These are phyloP conservation scores for Acidiella bohemica DNA, from an alignment of 495 filamentous ascomycete species.

Conservation along the genomic window DNA sequence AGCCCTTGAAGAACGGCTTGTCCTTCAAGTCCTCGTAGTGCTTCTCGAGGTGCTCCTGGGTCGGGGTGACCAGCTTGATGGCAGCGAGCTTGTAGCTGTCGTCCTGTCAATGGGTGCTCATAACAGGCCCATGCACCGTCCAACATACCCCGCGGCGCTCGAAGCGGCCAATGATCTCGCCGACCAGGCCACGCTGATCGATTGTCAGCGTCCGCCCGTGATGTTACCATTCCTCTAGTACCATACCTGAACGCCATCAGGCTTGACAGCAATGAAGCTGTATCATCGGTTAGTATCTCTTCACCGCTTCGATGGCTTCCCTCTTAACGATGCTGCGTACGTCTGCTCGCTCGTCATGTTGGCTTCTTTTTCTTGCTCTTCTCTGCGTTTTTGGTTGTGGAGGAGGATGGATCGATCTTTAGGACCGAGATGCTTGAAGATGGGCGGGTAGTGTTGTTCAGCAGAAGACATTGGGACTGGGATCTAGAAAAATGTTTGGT, in stretches of 20 bases:
- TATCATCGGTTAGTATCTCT: slow-evolving; percentile 4
- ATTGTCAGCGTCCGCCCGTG: no score
- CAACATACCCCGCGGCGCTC: slow-evolving; percentile 83
- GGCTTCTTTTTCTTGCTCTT: slow-evolving; percentile 36
- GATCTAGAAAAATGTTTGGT: neutral
- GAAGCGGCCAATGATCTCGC: slow-evolving; percentile 92
- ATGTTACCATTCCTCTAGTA: no score
- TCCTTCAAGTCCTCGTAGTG: slow-evolving; percentile 86
- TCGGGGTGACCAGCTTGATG: slow-evolving; percentile 81
- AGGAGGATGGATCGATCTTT: slow-evolving; percentile 34
- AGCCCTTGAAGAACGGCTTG: slow-evolving; percentile 94
- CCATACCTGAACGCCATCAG: slow-evolving; percentile 93
- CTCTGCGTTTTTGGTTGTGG: slow-evolving; percentile 18
- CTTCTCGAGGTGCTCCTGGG: slow-evolving; percentile 88
- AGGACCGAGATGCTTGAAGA: slow-evolving; percentile 35
- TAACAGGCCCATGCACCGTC: no score
- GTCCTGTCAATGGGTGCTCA: neutral
- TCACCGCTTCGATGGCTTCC: slow-evolving; percentile 5
- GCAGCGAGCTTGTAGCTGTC: slow-evolving; percentile 87
- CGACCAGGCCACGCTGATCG: slow-evolving; percentile 91
- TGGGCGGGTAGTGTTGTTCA: no score
- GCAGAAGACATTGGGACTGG: neutral
- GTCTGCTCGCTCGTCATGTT: slow-evolving; percentile 85
- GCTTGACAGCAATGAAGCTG: slow-evolving; percentile 99
- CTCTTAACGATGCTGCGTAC: slow-evolving; percentile 57